Base-by-base conservation (phyloP, 2,329 filamentous ascomycete genomes). In the Colletotrichum neosansevieriae region DNA sequence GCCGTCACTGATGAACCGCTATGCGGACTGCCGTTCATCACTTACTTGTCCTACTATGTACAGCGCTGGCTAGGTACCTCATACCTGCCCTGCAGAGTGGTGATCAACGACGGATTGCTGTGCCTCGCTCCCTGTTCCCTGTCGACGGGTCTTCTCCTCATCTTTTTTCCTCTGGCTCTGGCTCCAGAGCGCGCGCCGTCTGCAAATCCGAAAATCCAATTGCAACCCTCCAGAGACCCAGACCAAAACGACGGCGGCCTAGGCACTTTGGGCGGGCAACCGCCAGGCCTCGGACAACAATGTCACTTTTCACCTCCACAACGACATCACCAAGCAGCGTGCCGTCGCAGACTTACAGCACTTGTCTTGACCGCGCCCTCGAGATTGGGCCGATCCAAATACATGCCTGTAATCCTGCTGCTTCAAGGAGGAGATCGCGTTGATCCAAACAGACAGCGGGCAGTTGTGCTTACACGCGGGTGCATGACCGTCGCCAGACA, bases 41-140 rank as follows among this genome's bases (percentile, higher is more conserved):
- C 24, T 24, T 24, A 24, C 24, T 24, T 24, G 24, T 24, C 24
- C 24, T 24, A 21, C 21, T n/a, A n/a, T 21, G 21, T 21, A 6
- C 29, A 29, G 29, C 29, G 7, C 11, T 7, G 10, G 21, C n/a
- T 59, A n/a, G n/a, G n/a, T n/a, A 29, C 57, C 57, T 50, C 57
- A 21, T 10, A 45, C 44, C 57, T 38, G 13, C 17, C 36, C 15
- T 32, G 5, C 19, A 21, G 45, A 53, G 47, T 34, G 58, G 34
- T 61, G 58, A 61, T 61, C 51, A 38, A 36, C 45, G 45, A 29
- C 49, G 40, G 29, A 36, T 49, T 47, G 19, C 50, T 29, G 45
- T 24, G 32, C 2, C 32, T 29, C 44, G 21, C 15, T 40, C 47
- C 64, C 53, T 67, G 59, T 62, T 47, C 64, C 59, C 51, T 64